Base-by-base conservation (phyloP, 78 protist species). In the Neovahlkampfia damariscottae region DNA sequence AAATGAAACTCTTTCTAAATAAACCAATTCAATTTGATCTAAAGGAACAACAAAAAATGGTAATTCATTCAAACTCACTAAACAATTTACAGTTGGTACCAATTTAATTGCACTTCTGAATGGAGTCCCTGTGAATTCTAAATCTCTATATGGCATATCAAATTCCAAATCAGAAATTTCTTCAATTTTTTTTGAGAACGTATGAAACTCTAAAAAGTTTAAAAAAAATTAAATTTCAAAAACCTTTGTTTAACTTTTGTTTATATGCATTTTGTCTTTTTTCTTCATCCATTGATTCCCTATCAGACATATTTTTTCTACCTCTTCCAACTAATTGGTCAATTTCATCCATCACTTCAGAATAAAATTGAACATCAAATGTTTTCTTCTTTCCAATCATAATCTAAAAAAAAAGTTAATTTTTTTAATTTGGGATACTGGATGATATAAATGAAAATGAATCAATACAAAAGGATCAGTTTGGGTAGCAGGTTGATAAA, bases 121-220 rank as follows among this genome's bases (percentile, higher is more conserved):
- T 8, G 96, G 94, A 35, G 89, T 94, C 35, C 96, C 98, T 50
- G 58, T 32, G 82, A 94, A 94, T 27, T 89, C 98, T 19, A 93
- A 84, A 8, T 89, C 89, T 9, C 93, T 72, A 70, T 86, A 88
- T 0, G 98, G 97, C 8, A 84, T 72, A 58, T 94, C 97, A 9
- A 94, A 94, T 50, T 88, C 85, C 9, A 92, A 35, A 10, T 85
- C 72, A 9, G 1, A 4, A 41, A 30, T 30, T 69, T 30, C 36
- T 39, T 2, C 67, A 67, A 1, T 7, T 38, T 35, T 10, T 62
- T 73, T 76, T 30, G 5, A 10, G 41, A 0, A 79, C 79, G 7
- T 86, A 32, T 88, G 81, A 38, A 70, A 35, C 69, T 81, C 41
- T 5, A 76, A 71, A 50, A 91, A 89, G n/a, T n/a, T n/a, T n/a